A percentile compares a stretch with the other conserved stretches of the same genome.
phyloP scores from a whole-genome alignment of 768 basidiomycete genomes.

The Arthromyces matolae region DNA sequence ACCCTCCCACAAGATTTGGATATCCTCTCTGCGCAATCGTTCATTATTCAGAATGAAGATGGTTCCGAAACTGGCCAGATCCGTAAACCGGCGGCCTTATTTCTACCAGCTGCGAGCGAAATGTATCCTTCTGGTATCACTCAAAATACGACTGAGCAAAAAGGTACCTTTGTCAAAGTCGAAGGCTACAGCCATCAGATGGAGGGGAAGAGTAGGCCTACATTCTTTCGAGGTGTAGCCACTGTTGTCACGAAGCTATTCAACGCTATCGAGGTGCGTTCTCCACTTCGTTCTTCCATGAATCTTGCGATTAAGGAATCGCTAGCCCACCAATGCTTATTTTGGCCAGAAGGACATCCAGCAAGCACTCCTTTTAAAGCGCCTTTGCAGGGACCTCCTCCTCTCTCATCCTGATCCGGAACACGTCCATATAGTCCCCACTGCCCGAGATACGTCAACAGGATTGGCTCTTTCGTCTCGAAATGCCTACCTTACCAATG shows the following conservation, averaged over 20 bases:
- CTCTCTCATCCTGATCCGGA: conserved; percentile 70
- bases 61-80: conserved; percentile 14
- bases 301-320: too few species aligned
- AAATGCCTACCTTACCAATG: conserved; percentile 71
- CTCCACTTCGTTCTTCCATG: too few species aligned
- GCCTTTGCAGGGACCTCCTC: conserved; percentile 75
- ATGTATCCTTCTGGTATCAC: conserved; percentile 94
- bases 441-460: conserved; percentile 60
- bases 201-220: conserved; percentile 85
- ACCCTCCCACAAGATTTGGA: conserved; percentile 76
- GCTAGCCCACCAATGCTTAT: conserved; percentile 84
- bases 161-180: conserved; percentile 89
- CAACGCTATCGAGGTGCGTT: conserved; percentile 78
- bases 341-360: conserved; percentile 99
- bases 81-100: conserved; percentile 63
- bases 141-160: conserved; percentile 69
- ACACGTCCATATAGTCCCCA: conserved; percentile 85
- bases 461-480: conserved; percentile 87
- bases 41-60: conserved; percentile 18
- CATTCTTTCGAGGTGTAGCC: conserved; percentile 93
- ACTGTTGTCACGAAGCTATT: conserved; percentile 95
- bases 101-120: conserved; percentile 71
- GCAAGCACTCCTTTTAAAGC: conserved; percentile 82
- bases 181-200: conserved; percentile 89
- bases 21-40: conserved; percentile 42